Evolutionary conservation across 2,329 filamentous ascomycete genomes (phyloP).

Genomic region (Sarocladiaceae sp.): DNA sequence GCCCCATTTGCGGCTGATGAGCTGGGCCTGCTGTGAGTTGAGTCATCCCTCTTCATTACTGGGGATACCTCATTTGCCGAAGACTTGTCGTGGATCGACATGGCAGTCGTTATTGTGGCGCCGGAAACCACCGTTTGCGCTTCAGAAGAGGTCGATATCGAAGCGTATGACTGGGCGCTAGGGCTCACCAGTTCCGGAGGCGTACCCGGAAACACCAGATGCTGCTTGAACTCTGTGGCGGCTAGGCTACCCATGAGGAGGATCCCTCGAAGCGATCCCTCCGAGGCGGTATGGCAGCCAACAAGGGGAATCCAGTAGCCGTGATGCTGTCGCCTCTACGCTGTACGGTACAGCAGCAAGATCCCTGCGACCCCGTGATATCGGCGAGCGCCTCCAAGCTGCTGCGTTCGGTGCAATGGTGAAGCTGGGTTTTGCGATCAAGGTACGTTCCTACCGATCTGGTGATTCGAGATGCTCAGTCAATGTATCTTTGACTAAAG

Average conservation of each 20-base stretch:
- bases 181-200: conserved; percentile 49
- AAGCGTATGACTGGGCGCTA: conserved; percentile 40
- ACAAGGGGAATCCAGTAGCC: not conserved
- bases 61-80: conserved; percentile 35
- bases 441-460: too few species aligned
- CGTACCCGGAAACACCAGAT: conserved; percentile 45
- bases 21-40: conserved; percentile 26
- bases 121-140: conserved; percentile 39
- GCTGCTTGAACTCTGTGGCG: conserved; percentile 25
- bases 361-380: too few species aligned
- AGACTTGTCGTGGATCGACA: conserved; percentile 51
- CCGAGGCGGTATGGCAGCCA: not conserved
- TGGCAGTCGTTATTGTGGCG: conserved; percentile 41
- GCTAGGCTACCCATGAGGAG: conserved; percentile 6
- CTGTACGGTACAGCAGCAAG: too few species aligned
- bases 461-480: too few species aligned
- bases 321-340: too few species aligned
- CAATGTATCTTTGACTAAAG: too few species aligned
- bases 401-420: too few species aligned
- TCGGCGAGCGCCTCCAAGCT: too few species aligned
- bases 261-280: not conserved
- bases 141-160: conserved; percentile 34
- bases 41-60: conserved; percentile 2
- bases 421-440: too few species aligned
- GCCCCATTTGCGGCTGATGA: conserved; percentile 17